These are phyloP conservation scores for Kodamaea sp. DNA, from an alignment of 1,139 yeast species.

Conservation along the genomic window DNA sequence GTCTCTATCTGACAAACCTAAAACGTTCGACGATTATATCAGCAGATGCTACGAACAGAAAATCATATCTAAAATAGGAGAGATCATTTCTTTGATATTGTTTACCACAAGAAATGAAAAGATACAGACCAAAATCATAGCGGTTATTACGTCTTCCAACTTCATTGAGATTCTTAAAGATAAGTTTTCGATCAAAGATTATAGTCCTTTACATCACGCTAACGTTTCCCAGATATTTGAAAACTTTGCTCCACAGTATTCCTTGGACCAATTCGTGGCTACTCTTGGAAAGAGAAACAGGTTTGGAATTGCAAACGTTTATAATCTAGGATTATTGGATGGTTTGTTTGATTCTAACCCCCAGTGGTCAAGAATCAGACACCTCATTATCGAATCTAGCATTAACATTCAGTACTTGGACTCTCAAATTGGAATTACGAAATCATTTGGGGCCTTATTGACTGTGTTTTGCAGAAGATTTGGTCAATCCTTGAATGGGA, in stretches of 20 bases:
- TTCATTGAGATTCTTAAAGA: constrained; percentile 33
- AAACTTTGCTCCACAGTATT: constrained; percentile 46
- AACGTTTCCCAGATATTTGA: constrained; percentile 47
- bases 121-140: constrained; percentile 43
- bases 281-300: constrained; percentile 47
- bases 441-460: constrained; percentile 75
- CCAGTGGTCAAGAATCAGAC: constrained; percentile 53
- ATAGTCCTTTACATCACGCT: constrained; percentile 44
- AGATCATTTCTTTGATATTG: constrained; percentile 70
- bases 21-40: constrained; percentile 29
- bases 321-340: constrained; percentile 66
- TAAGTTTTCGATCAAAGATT: constrained; percentile 32
- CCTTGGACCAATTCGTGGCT: constrained; percentile 57
- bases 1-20: constrained; percentile 23
- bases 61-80: constrained; percentile 66
- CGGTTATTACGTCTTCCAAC: constrained; percentile 39
- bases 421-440: constrained; percentile 69
- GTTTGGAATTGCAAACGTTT: constrained; percentile 56
- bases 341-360: constrained; percentile 48
- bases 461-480: constrained; percentile 59
- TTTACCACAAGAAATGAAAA: constrained; percentile 55
- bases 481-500: constrained; percentile 29
- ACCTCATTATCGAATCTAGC: constrained; percentile 60
- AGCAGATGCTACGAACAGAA: constrained; percentile 57
- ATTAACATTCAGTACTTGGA: constrained; percentile 63